Conservation (phyloP, 768 basidiomycete species). For the Agrocybe chaxingu region DNA sequence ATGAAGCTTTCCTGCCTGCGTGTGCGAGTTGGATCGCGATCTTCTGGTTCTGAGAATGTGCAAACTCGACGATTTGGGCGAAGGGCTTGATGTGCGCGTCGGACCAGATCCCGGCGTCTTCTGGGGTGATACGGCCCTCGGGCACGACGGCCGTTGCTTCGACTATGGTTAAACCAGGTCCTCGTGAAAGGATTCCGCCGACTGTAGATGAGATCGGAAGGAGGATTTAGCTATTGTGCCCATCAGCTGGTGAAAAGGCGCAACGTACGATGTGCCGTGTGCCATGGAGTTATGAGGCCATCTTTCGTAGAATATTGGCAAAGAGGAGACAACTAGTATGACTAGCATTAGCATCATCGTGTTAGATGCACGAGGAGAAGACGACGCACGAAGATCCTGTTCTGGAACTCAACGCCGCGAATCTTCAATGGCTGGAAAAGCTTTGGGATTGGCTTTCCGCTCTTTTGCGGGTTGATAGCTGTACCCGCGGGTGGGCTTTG, state of each 20-base stretch:
- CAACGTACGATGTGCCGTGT: constrained; percentile 56
- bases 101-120: constrained; percentile 60
- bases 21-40: constrained; percentile 76
- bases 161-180: constrained; percentile 53
- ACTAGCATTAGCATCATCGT: background rate
- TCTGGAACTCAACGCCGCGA: constrained; percentile 49
- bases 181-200: constrained; percentile 46
- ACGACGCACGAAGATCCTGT: constrained; percentile 48
- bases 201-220: constrained; percentile 27
- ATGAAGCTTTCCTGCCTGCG: constrained; percentile 74
- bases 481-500: constrained; percentile 43
- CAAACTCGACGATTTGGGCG: constrained; percentile 59
- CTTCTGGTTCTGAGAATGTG: constrained; percentile 67
- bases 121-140: constrained; percentile 58
- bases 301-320: constrained; percentile 60
- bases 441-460: constrained; percentile 30
- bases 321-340: constrained; percentile 45
- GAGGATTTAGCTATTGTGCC: constrained; percentile 6
- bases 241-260: constrained; percentile 18
- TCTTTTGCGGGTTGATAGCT: constrained; percentile 37
- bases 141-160: constrained; percentile 61
- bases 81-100: constrained; percentile 36
- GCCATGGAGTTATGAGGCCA: constrained; percentile 54
- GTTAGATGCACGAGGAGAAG: background rate
- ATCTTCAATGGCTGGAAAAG: constrained; percentile 54